Evolutionary conservation across 805 yeast species (phyloP).

Genomic region (Candida pseudofarinosa): DNA sequence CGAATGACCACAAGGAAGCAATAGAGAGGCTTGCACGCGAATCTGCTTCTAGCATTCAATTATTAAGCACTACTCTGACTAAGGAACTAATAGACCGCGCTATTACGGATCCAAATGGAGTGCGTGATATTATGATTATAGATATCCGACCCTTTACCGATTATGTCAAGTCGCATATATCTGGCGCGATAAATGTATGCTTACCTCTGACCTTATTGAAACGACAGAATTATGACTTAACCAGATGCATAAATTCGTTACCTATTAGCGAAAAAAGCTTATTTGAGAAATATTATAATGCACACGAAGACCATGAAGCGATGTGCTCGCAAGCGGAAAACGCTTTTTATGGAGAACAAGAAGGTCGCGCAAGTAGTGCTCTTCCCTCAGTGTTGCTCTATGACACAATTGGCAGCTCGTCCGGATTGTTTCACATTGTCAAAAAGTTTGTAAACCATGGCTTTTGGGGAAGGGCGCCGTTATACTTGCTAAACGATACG

Average conservation of each 20-base stretch:
- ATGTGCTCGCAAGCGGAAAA: neutral
- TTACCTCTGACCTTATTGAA: slow-evolving; percentile 85
- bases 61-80: slow-evolving; percentile 12
- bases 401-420: slow-evolving; percentile 40
- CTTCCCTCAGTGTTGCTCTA: slow-evolving; percentile 36
- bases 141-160: slow-evolving; percentile 84
- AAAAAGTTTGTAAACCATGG: slow-evolving; percentile 40
- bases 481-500: slow-evolving; percentile 42
- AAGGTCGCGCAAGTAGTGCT: slow-evolving; percentile 1
- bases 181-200: slow-evolving; percentile 68
- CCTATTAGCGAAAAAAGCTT: slow-evolving; percentile 47
- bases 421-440: slow-evolving; percentile 44
- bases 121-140: slow-evolving; percentile 39
- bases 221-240: slow-evolving; percentile 66
- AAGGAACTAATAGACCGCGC: slow-evolving; percentile 9
- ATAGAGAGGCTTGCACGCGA: slow-evolving; percentile 19
- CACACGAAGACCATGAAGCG: neutral
- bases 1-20: slow-evolving; percentile 6
- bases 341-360: neutral
- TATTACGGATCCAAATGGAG: slow-evolving; percentile 3
- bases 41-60: slow-evolving; percentile 9
- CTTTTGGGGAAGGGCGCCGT: slow-evolving; percentile 4
- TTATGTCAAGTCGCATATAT: slow-evolving; percentile 54
- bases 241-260: slow-evolving; percentile 57
- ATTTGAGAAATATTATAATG: slow-evolving; percentile 31